Base-by-base conservation (phyloP, 768 basidiomycete genomes). In the Dioszegia hungarica region DNA sequence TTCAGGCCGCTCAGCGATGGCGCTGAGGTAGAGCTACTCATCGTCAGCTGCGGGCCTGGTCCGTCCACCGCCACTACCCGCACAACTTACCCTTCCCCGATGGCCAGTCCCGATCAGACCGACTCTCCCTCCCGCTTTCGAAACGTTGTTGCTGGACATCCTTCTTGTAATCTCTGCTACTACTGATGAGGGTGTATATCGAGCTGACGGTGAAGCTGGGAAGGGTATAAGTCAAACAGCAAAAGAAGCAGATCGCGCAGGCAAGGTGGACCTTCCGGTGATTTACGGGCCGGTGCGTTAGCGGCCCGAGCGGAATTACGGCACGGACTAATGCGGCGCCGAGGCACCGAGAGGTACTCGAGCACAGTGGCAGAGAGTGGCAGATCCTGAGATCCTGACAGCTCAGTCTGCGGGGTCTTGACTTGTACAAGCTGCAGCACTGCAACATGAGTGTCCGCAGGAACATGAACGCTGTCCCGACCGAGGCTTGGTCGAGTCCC, bases 11-110 rank as follows among this genome's bases (percentile, higher is more conserved):
- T 73, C 80, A 34, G 79, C 75, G 41, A 82, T 79, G 15, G 80
- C 80, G 9, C 77, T 75, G 5, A 81, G 74, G 75, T 79, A 82
- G 75, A 82, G 80, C 52, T 78, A 77, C 24, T 9, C 11, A 25
- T 29, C 14, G 6, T 44, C 15, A 24, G 24, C 34, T 19, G n/a
- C n/a, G n/a, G n/a, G n/a, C n/a, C 5, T 19, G 48, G 12, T 22
- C 20, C 17, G 39, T 40, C 39, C 39, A n/a, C 17, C 20, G 39
- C 17, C 6, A 17, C n/a, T n/a, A n/a, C n/a, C n/a, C 39, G 17
- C 39, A 1, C 4, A 24, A 62, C 68, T 60, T 39, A 70, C 68
- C 43, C 68, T 54, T 20, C 65, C 68, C 39, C 68, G 58, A 39
- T 67, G 66, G 17, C 66, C 68, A 9, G 68, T 70, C 10, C 68